These are phyloP conservation scores for Cercospora beticola DNA, from an alignment of 2,329 filamentous ascomycete genomes.

Conservation along the genomic window DNA sequence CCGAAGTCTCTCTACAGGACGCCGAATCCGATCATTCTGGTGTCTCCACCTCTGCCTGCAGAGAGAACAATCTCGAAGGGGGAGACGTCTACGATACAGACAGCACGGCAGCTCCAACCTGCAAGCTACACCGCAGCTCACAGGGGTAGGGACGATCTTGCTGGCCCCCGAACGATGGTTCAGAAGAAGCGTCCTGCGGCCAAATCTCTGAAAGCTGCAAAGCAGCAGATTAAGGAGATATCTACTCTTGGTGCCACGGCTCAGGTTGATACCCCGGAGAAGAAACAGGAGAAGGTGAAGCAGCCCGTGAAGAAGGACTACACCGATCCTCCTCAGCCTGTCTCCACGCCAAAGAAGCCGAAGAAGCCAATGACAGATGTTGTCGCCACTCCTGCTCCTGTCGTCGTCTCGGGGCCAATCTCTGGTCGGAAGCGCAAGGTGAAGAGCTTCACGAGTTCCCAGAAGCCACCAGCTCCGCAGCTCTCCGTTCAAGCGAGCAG, in stretches of 20 bases:
- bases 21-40: not conserved
- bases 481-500: not conserved
- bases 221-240: not conserved
- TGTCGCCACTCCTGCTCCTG: not conserved
- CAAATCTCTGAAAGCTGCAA: not conserved
- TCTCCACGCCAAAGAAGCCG: not conserved
- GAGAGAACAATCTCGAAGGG: not conserved
- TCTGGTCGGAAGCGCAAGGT: not conserved
- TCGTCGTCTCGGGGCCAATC: not conserved
- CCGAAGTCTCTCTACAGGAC: not conserved
- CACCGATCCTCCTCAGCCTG: not conserved
- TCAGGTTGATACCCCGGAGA: not conserved
- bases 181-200: not conserved
- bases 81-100: not conserved
- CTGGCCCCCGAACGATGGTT: not conserved
- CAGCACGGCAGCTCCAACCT: not conserved
- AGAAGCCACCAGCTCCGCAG: not conserved
- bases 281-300: not conserved
- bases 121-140: not conserved
- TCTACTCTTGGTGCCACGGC: not conserved
- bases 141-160: not conserved
- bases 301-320: not conserved
- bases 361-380: not conserved
- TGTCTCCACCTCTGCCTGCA: not conserved
- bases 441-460: not conserved